A percentile compares a stretch with the other conserved stretches of the same genome.
phyloP scores from a whole-genome alignment of 2,329 filamentous ascomycete genomes.

The Alternaria triticina region DNA sequence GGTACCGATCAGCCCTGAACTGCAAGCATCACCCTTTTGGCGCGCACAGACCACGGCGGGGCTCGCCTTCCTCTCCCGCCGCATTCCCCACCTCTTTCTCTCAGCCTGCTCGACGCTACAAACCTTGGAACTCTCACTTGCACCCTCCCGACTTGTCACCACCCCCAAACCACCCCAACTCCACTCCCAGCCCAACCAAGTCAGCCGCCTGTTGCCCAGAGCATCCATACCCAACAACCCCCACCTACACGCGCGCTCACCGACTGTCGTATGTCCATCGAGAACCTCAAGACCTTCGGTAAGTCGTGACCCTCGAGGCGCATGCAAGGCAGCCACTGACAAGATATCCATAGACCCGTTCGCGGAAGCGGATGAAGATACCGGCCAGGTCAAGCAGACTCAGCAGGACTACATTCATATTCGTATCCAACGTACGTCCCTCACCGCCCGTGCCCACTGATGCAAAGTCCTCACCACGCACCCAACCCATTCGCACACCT shows the following conservation, averaged over 20 bases:
- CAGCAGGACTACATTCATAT: constrained; percentile 98
- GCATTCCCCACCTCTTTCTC: constrained; percentile 26
- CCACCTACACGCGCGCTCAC: constrained; percentile 33
- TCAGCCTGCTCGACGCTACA: constrained; percentile 16
- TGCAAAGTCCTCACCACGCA: constrained; percentile 1
- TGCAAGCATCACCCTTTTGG: constrained; percentile 11
- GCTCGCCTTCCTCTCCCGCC: constrained; percentile 17
- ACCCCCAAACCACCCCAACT: constrained; percentile 14
- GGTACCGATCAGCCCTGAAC: constrained; percentile 5
- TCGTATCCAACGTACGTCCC: constrained; percentile 87
- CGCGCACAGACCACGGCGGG: constrained; percentile 16
- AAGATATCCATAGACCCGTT: constrained; percentile 72
- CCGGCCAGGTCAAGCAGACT: constrained; percentile 88
- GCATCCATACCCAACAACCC: constrained; percentile 21
- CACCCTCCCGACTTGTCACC: constrained; percentile 14
- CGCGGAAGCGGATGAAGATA: constrained; percentile 99
- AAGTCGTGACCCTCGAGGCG: constrained; percentile 3
- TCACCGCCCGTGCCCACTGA: constrained; percentile 6
- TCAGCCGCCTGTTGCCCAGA: constrained; percentile 7
- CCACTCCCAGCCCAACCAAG: constrained; percentile 11
- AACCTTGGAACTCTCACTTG: constrained; percentile 3
- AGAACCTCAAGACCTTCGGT: constrained; percentile 59
- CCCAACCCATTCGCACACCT: neutral
- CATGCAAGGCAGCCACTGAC: constrained; percentile 7
- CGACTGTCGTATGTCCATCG: constrained; percentile 43